Evolutionary conservation across 164 flowering plant species (phyloP), one percentile per base, ranked within the genome.

Genomic region (Cinnamomum micranthum): DNA sequence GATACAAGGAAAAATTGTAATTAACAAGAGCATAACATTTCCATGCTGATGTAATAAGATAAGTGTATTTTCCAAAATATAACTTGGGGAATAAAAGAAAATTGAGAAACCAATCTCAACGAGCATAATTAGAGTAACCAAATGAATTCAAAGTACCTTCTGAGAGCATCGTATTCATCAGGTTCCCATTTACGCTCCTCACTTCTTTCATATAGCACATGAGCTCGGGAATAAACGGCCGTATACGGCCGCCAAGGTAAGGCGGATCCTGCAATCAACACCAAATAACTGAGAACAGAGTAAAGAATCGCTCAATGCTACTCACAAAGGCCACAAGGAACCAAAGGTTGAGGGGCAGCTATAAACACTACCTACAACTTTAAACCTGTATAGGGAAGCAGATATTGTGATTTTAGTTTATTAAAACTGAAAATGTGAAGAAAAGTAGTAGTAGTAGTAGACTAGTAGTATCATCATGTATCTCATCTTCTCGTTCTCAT

Each of bases 201-300:
- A 68, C 23, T 72, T 77, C 93, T 87, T 75, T 85, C 83, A 78
- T 78, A 87, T 70, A 92, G 64, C 6, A 76, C 23, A 79, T 88
- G 94, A 28, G 85, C 93, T 73, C 97, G 83, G 33, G 74, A 17
- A 77, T 83, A 84, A 27, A 90, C 71, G 68, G 86, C 77, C 14
- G 0, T 1, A 1, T 1, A 0, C 51, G 97, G 84, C 78, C 97
- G 83, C 82, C 84, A 80, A 11, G 91, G 91, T 74, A 89, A 65
- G 65, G 82, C 80, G 33, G 75, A 58, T 2, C 74, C 87, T 75
- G 75, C 19, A 74, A 71, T 52, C 23, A 74, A 52, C 9, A 70
- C n/a, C 47, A 31, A 15, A 19, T 22, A 50, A 63, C 11, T 33
- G 20, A 22, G 14, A 75, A 69, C 59, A 2, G 15, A n/a, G 27